Evolutionary conservation across 2,329 filamentous ascomycete species (phyloP).

Genomic region (Pezicula neosporulosa): DNA sequence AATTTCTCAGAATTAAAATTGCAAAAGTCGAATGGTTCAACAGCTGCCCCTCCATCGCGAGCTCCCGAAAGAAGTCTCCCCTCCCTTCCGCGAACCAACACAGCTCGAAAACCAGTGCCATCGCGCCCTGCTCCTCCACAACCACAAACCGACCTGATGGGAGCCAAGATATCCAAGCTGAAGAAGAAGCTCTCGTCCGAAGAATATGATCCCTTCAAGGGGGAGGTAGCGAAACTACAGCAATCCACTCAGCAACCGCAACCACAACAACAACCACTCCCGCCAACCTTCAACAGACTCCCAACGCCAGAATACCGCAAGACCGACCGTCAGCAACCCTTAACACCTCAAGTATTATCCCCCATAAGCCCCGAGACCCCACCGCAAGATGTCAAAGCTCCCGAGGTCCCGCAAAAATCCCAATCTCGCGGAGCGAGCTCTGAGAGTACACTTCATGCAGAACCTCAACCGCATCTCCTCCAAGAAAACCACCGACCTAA

Average conservation of each 20-base stretch:
- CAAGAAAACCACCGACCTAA: conserved; percentile 5
- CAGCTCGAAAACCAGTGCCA: conserved; percentile 22
- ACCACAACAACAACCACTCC: conserved; percentile 3
- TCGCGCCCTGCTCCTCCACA: conserved; percentile 19
- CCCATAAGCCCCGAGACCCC: conserved; percentile 20
- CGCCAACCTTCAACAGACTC: conserved; percentile 8
- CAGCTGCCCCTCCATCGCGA: conserved; percentile 20
- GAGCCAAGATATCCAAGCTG: conserved; percentile 25
- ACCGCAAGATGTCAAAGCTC: conserved; percentile 12
- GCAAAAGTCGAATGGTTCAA: conserved; percentile 27
- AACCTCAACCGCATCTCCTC: not conserved
- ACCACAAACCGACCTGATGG: conserved; percentile 25
- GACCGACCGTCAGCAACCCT: conserved; percentile 14
- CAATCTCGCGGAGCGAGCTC: conserved; percentile 10
- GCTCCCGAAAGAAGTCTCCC: conserved; percentile 13
- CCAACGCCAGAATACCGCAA: conserved; percentile 22
- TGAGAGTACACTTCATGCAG: not conserved
- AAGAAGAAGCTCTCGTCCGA: conserved; percentile 16
- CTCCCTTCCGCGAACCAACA: conserved; percentile 12
- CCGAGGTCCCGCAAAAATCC: conserved; percentile 16
- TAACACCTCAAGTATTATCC: conserved; percentile 15
- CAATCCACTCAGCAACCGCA: conserved; percentile 2
- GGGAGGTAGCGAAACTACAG: conserved; percentile 5
- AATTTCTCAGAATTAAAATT: conserved; percentile 25
- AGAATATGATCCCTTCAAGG: conserved; percentile 10